Evolutionary conservation across 2,329 filamentous ascomycete species (phyloP).

Genomic region (Sodiomyces alkalinus): DNA sequence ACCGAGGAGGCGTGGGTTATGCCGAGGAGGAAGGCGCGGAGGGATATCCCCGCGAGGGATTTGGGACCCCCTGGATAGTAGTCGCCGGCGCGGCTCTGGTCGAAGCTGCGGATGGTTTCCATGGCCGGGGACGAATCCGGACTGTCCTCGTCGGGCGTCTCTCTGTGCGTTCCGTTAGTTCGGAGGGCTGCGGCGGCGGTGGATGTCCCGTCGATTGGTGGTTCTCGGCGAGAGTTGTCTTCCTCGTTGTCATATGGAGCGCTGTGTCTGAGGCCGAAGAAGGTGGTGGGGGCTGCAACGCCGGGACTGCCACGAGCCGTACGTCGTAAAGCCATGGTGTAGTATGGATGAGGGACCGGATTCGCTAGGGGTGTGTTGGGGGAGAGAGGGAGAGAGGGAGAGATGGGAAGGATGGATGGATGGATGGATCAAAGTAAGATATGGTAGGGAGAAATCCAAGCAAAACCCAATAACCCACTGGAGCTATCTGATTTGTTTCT

Average conservation of each 20-base stretch:
- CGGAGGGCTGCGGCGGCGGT: no score
- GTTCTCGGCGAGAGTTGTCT: no score
- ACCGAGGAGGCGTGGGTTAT: conserved; percentile 21
- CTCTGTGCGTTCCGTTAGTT: no score
- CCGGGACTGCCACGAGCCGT: no score
- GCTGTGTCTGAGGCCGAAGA: conserved; percentile 2
- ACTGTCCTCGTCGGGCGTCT: no score
- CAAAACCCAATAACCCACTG: no score
- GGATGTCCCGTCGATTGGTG: no score
- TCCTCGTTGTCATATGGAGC: neutral
- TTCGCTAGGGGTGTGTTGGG: neutral
- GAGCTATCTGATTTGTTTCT: no score
- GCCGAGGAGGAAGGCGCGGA: conserved; percentile 41
- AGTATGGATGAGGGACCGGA: neutral
- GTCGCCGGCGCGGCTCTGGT: conserved; percentile 16
- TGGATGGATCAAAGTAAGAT: neutral
- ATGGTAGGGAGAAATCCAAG: neutral
- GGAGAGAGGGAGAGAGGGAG: neutral
- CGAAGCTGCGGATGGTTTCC: no score
- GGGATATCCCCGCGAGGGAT: conserved; percentile 43
- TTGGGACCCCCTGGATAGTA: conserved; percentile 32
- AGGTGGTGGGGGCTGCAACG: neutral
- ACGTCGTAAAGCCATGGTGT: neutral
- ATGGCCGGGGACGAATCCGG: no score
- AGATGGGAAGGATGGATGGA: neutral